A percentile compares a stretch with the other conserved stretches of the same genome.
Conservation (phyloP, 768 basidiomycete genomes). For the Xanthoconium purpureum region DNA sequence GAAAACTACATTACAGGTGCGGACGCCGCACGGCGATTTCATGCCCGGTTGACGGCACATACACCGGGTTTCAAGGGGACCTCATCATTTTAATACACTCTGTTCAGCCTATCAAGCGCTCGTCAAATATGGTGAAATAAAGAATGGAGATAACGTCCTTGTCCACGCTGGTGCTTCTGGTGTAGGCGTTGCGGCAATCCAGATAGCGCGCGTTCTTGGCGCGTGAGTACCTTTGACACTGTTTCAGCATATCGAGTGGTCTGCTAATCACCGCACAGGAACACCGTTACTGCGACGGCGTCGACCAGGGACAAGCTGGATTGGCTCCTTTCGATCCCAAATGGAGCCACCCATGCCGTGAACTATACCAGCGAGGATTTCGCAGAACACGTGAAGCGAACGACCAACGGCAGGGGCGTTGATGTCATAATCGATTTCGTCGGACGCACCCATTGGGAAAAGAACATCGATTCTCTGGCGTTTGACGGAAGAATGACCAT, state of each 20-base stretch:
- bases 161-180: slow-evolving; percentile 92
- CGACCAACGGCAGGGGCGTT: slow-evolving; percentile 68
- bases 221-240: slow-evolving; percentile 51
- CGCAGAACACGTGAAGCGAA: slow-evolving; percentile 63
- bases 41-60: slow-evolving; percentile 3
- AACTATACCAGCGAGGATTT: slow-evolving; percentile 89
- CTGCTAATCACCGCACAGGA: slow-evolving; percentile 37
- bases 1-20: slow-evolving; percentile 87
- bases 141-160: slow-evolving; percentile 70
- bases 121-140: slow-evolving; percentile 64
- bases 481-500: slow-evolving; percentile 74
- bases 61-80: not conserved
- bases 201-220: slow-evolving; percentile 70
- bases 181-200: slow-evolving; percentile 85
- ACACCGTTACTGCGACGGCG: slow-evolving; percentile 78
- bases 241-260: slow-evolving; percentile 1
- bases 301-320: slow-evolving; percentile 81
- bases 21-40: slow-evolving; percentile 20
- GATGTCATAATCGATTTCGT: slow-evolving; percentile 87
- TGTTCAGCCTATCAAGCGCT: slow-evolving; percentile 58
- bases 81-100: slow-evolving; percentile 3
- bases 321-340: slow-evolving; percentile 64
- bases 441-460: slow-evolving; percentile 68
- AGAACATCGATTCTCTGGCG: slow-evolving; percentile 68
- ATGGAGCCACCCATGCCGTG: slow-evolving; percentile 69